Conservation (phyloP, 1,284 basidiomycete species). For the Ceratobasidium sp. region DNA sequence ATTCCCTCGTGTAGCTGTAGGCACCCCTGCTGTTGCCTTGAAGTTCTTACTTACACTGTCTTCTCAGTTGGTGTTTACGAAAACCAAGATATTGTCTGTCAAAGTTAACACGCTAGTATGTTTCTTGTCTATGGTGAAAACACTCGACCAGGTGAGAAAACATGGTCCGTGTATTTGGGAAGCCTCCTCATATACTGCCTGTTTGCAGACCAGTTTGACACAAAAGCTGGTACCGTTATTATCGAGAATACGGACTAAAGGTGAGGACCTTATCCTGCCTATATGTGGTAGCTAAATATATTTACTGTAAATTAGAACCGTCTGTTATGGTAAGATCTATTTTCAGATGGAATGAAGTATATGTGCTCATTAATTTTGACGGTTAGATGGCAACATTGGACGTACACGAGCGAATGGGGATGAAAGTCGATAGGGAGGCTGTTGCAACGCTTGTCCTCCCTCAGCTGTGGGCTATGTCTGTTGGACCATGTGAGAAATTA, state of each 20-base stretch:
- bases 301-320: slow-evolving; percentile 64
- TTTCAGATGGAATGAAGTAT: not conserved
- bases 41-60: slow-evolving; percentile 8
- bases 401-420: slow-evolving; percentile 96
- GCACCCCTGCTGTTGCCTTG: slow-evolving; percentile 49
- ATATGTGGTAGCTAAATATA: not conserved
- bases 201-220: slow-evolving; percentile 75
- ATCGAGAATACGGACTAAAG: slow-evolving; percentile 93
- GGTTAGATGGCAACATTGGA: slow-evolving; percentile 88
- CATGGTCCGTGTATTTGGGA: too few species aligned
- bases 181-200: not conserved
- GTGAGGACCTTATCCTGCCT: slow-evolving; percentile 27
- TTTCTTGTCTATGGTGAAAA: slow-evolving; percentile 92
- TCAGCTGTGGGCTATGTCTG: slow-evolving; percentile 95
- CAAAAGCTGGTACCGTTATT: slow-evolving; percentile 95
- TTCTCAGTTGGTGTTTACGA: slow-evolving; percentile 83
- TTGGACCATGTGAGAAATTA: slow-evolving; percentile 81
- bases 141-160: slow-evolving; percentile 82
- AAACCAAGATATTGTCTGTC: slow-evolving; percentile 84
- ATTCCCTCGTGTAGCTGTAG: slow-evolving; percentile 87
- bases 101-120: slow-evolving; percentile 91
- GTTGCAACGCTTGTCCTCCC: slow-evolving; percentile 93
- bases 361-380: slow-evolving; percentile 13
- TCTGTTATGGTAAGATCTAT: slow-evolving; percentile 77
- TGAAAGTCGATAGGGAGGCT: slow-evolving; percentile 94